Evolutionary conservation across 768 basidiomycete species (phyloP).

Genomic region (Lactarius akahatsu): DNA sequence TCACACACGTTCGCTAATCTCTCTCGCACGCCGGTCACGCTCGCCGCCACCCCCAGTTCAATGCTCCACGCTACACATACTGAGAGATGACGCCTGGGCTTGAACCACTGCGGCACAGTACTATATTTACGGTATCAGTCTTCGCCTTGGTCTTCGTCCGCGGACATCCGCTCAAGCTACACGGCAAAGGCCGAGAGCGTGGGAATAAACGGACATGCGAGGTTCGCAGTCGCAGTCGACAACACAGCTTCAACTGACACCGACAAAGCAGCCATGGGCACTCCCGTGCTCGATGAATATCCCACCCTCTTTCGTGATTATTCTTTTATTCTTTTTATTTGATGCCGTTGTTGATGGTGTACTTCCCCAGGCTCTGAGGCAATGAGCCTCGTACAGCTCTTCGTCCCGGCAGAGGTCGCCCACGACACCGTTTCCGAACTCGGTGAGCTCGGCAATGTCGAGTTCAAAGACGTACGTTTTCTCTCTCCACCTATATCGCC

Average conservation of each 20-base stretch:
- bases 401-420: slow-evolving; percentile 94
- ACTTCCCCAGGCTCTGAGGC: slow-evolving; percentile 77
- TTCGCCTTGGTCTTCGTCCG: neutral
- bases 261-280: slow-evolving; percentile 31
- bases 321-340: neutral
- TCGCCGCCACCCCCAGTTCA: no score
- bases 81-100: no score
- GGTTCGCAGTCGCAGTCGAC: neutral
- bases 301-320: slow-evolving; percentile 80
- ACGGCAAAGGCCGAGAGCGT: neutral
- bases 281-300: slow-evolving; percentile 58
- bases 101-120: neutral
- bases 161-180: neutral
- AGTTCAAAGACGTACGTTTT: slow-evolving; percentile 89
- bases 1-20: no score
- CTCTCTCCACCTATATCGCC: neutral
- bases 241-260: neutral
- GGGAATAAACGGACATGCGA: neutral
- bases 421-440: slow-evolving; percentile 96
- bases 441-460: slow-evolving; percentile 92
- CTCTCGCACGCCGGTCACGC: no score
- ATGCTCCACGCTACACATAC: neutral
- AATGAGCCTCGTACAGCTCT: slow-evolving; percentile 98
- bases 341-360: neutral
- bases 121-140: neutral